Base-by-base conservation (phyloP, 2,329 filamentous ascomycete species). In the Stachybotrys chartarum region DNA sequence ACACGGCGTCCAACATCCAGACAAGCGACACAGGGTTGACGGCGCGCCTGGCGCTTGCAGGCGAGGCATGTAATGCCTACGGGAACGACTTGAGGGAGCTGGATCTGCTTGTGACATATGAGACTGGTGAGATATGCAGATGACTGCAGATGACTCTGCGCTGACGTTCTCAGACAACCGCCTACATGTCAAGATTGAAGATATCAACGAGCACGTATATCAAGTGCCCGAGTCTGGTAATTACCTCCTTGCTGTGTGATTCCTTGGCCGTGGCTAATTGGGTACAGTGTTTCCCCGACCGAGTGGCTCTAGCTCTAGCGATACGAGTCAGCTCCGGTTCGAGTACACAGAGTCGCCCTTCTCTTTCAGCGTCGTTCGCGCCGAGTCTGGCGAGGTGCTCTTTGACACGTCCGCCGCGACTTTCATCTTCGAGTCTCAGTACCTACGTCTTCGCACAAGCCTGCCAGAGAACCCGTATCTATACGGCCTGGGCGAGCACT, bases 401-500 rank as follows among this genome's bases (percentile, higher is more conserved):
- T 91, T 92, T 48, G 85, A 92, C 63, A 89, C 87, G 0, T 83
- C 83, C 1, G 85, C 79, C 1, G 80, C 81, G 5, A 75, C 77
- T 8, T 72, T 94, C 11, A 75, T 94, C 48, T 94, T 91, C 62
- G 86, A 94, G 71, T 83, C 83, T 11, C 89, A 94, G 68, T 94
- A 91, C 63, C 70, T 94, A 30, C 82, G 85, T 18, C 75, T 93
- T 56, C 80, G 87, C 48, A 92, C 89, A 2, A 81, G 77, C 57
- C 75, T 94, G 11, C 88, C 90, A 0, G 69, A 81, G 1, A 75
- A 84, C 54, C 87, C 88, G 0, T 83, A 87, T 62, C 73, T 94
- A 6, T 94, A 94, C 66, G 90, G 90, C 0, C 77, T 93, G 2
- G 90, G 90, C 42, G 89, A 93, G 70, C 87, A 91, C 66, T 85